These are phyloP conservation scores for Paspalum vaginatum DNA, from an alignment of 176 grass and related monocot species.

Conservation along the genomic window DNA sequence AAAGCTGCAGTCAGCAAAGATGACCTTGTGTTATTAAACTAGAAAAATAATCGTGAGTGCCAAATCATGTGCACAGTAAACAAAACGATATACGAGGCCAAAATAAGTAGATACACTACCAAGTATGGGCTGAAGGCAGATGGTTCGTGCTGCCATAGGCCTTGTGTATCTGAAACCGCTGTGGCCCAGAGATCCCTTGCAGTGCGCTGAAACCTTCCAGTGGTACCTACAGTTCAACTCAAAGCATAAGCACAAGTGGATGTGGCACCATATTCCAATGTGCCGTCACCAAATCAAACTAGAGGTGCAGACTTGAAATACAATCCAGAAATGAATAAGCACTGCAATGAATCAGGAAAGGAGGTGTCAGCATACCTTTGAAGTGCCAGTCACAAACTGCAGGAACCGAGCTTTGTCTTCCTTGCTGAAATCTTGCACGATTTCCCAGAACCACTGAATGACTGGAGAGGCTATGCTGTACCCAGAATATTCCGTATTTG, in stretches of 20 bases:
- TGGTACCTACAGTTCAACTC: slow-evolving; percentile 64
- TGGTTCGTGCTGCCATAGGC: slow-evolving; percentile 95
- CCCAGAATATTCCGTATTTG: slow-evolving; percentile 97
- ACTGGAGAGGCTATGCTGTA: slow-evolving; percentile 95
- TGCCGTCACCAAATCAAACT: neutral
- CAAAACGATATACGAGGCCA: neutral
- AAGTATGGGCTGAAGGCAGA: slow-evolving; percentile 97
- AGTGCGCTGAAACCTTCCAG: slow-evolving; percentile 96
- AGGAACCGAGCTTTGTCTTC: slow-evolving; percentile 99
- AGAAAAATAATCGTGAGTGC: neutral
- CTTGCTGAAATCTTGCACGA: slow-evolving; percentile 92
- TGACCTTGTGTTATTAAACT: neutral
- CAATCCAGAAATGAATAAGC: neutral
- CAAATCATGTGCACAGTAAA: neutral
- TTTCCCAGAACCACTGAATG: slow-evolving; percentile 99
- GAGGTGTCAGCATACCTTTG: slow-evolving; percentile 65
- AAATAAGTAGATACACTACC: slow-evolving; percentile 49
- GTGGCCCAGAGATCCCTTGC: slow-evolving; percentile 92
- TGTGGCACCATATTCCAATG: neutral
- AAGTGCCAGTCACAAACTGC: slow-evolving; percentile 98
- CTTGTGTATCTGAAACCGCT: slow-evolving; percentile 98
- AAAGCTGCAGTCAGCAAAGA: slow-evolving; percentile 64
- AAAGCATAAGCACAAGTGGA: slow-evolving; percentile 37
- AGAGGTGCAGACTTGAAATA: neutral
- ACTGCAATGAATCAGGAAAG: neutral